Base-by-base conservation (phyloP, 2,329 filamentous ascomycete species). In the Colletotrichum sp. region DNA sequence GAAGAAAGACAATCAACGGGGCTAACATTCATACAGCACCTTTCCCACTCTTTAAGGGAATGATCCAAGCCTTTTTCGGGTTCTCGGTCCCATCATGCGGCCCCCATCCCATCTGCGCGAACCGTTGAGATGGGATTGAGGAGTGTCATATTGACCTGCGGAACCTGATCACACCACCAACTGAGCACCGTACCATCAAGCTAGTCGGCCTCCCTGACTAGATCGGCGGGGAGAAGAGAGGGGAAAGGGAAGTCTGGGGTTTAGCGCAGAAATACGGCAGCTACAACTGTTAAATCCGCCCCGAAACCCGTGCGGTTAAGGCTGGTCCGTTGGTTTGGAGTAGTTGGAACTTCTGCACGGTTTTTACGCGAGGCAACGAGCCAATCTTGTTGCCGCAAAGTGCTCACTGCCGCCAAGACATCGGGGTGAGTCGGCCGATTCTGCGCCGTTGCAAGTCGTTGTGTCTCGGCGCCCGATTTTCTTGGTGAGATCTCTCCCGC, bases 271-370 rank as follows among this genome's bases (percentile, higher is more conserved):
- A n/a, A 44, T 32, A 32, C 65, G 44, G 65, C 63, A 39, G 34
- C 22, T 29, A 22, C 22, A 71, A 30, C 19, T 34, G 19, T 36
- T 34, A 72, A 72, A 25, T 63, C 71, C 71, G 71, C 52, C 52
- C 71, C 71, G 71, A 72, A 72, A n/a, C 36, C 64, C 71, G 71
- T 68, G 49, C 22, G 39, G 52, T 61, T n/a, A 25, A 55, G 64
- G 34, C 13, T 15, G 36, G 57, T 25, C 62, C 16, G 13, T 52
- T 27, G 34, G 39, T n/a, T 27, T 25, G 57, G 5, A 52, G 55
- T 39, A 19, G 11, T 12, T 39, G 63, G 55, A 19, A 71, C 62
- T 71, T 65, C 27, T 71, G 69, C 25, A 44, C 49, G 44, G n/a
- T 22, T 52, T 67, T 39, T 12, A 27, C 25, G 57, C 49, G 59